Evolutionary conservation across 2,329 filamentous ascomycete genomes (phyloP).

Genomic region (Zymoseptoria crescenta): DNA sequence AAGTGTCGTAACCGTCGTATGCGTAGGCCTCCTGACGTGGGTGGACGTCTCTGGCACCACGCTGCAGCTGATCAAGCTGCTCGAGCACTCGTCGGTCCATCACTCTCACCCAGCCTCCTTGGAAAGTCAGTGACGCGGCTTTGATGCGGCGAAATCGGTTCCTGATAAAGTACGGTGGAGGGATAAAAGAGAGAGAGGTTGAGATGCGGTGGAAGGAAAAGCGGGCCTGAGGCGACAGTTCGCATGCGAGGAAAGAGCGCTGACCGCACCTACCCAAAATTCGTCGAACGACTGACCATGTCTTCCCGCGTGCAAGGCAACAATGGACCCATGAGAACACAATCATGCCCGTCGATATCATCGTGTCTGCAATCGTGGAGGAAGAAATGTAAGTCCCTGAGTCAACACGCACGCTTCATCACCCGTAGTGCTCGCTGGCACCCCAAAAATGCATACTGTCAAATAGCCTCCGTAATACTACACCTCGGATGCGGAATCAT

Average conservation of each 20-base stretch:
- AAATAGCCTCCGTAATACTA: neutral
- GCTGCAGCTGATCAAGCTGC: conserved; percentile 22
- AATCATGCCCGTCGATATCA: no score
- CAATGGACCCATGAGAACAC: no score
- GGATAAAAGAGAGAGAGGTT: neutral
- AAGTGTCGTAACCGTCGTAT: conserved; percentile 7
- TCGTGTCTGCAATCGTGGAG: neutral
- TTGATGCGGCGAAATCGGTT: neutral
- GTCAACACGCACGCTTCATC: neutral
- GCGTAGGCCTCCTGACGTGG: conserved; percentile 2
- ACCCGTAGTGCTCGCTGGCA: neutral
- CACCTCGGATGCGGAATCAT: neutral
- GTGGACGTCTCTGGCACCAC: conserved; percentile 11
- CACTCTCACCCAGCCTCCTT: neutral
- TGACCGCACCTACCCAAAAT: neutral
- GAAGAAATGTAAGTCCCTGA: conserved; percentile 2
- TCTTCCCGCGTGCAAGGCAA: no score
- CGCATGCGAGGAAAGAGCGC: neutral
- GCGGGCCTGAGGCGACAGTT: neutral
- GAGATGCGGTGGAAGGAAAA: neutral
- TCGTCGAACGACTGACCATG: no score
- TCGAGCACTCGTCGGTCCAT: conserved; percentile 23
- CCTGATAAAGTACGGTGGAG: neutral
- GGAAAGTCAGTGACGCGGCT: neutral
- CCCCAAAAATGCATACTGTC: neutral